Evolutionary conservation across 768 basidiomycete species (phyloP), one percentile per base, ranked within the genome.

Genomic region (Boletus sp.): DNA sequence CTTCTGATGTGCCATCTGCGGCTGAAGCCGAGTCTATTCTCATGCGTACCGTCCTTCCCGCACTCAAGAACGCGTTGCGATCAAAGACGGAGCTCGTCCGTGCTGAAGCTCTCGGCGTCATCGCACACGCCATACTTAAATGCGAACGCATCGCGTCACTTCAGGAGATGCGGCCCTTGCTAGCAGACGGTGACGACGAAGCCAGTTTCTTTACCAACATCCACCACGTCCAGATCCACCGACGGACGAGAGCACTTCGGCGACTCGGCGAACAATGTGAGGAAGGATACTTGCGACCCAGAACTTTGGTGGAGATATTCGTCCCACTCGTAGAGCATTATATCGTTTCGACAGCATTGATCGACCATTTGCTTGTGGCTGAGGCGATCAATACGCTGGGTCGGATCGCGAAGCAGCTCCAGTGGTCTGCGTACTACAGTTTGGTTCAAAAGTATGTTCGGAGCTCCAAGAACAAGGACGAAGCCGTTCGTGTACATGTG

Each of bases 131-230:
- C 1, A 85, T 95, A 7, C 75, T 78, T 35, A 83, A 80, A 57
- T 90, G 89, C 61, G 75, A 79, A 6, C 73, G 77, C 18, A 75
- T 94, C 33, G 66, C 75, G 1, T 71, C 81, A 2, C 72, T 98
- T 29, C 84, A 84, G 48, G 94, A 98, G 67, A 86, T 98, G 85
- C 83, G 77, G 24, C 79, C 85, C 11, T 74, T 98, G 7, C 80
- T 98, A 35, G 92, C 90, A 7, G 84, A 79, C 17, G 95, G 92
- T 2, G 94, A 98, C 67, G 87, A 90, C 50, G 96, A 99, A 71
- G 94, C 93, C 33, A 94, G 90, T 68, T 95, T 98, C 76, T 98
- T 99, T 82, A 88, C 88, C 78, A 99, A 99, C 71, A 85, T 98
- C 49, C 83, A 89, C 53, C 97, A 99, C 68, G 83, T 98, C 42